Evolutionary conservation across 495 filamentous ascomycete species (phyloP), one percentile per base, ranked within the genome.

Genomic region (Darksidea phi): DNA sequence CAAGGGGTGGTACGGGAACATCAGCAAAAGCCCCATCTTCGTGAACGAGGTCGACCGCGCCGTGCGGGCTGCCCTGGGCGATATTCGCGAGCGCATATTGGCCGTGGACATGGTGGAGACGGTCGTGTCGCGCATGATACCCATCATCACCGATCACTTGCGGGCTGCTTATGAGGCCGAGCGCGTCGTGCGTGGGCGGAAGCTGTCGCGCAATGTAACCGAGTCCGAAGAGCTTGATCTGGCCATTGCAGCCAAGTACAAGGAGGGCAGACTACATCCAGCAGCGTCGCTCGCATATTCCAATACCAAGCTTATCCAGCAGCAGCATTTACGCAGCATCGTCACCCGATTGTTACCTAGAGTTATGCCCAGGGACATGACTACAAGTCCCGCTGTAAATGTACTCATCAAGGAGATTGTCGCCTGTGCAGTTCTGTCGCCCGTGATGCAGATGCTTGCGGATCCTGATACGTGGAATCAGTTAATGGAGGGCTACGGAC

Each of bases 401-500:
- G 87, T 89, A 12, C 73, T 99, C 37, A 79, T 96, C 28, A 84
- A 86, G 63, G 95, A 99, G 75, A 84, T 97, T 58, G 82, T 95
- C 6, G 79, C 86, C 13, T 91, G 90, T 69, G 86, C 87, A 41
- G 84, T 93, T 48, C 74, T 93, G 52, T 83, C 81, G 32, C 88
- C 90, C 3, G 75, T 87, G 25, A 76, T 92, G 72, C 80, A 84
- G 63, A 76, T 89, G 67, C 70, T 94, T 26, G 78, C 89, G 17
- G 94, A 97, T 61, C 92, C 95, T 10, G 95, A 99, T 78, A 92
- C 88, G 1, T 97, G 94, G 94, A 97, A 97, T 71, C 91, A 95
- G 68, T 67, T 95, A 63, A 88, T 97, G 80, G 91, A 96, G 72
- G 89, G 86, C 47, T 93, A 89, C 63, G 92, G 92, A 15, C 84